Conservation (phyloP, 805 yeast species). For the Starmerella bombicola region DNA sequence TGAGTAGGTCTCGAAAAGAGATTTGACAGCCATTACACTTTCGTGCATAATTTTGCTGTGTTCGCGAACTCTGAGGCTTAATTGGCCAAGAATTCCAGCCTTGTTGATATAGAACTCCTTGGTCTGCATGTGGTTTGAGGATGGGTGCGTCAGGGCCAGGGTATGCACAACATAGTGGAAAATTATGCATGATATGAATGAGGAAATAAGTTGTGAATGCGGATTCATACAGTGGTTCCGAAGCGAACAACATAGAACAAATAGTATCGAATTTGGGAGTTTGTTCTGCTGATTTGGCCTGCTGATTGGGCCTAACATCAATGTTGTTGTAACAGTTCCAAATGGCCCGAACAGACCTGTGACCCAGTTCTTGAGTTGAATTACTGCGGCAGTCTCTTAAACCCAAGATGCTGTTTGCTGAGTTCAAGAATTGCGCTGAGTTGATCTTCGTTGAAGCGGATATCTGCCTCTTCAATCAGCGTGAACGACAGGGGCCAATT, state of each 20-base stretch:
- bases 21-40: no score
- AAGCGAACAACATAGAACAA: no score
- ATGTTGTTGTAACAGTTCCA: background rate
- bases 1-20: no score
- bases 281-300: no score
- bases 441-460: slow-evolving; percentile 58
- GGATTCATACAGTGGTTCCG: no score
- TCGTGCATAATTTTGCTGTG: background rate
- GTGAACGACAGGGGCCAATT: slow-evolving; percentile 68
- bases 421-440: slow-evolving; percentile 47
- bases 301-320: background rate
- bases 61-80: background rate
- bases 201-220: no score
- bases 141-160: no score
- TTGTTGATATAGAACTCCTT: background rate
- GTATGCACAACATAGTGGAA: no score
- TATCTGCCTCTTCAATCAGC: slow-evolving; percentile 84
- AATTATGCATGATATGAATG: no score
- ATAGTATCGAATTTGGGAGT: no score
- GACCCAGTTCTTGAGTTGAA: no score
- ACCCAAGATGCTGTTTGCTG: slow-evolving; percentile 34
- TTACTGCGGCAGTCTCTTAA: slow-evolving; percentile 4
- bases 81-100: background rate
- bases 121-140: no score
- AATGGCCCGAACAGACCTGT: background rate